Conservation (phyloP, 192 early-diverging fungal genomes). For the Ramicandelaber brevisporus region DNA sequence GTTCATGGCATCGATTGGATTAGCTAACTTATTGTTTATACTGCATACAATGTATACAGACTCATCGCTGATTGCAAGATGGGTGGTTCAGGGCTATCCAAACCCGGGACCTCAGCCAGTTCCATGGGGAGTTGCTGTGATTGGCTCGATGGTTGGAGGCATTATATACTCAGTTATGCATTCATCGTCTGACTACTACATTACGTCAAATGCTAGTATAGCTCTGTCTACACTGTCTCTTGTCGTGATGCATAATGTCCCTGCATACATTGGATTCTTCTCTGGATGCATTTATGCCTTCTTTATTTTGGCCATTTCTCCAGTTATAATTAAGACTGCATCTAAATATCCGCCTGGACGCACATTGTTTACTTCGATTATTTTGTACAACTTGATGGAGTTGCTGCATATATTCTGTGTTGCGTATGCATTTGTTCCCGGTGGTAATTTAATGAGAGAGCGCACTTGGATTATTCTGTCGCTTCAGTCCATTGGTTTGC, state of each 20-base stretch:
- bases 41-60: slow-evolving; percentile 56
- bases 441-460: slow-evolving; percentile 41
- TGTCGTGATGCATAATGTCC: slow-evolving; percentile 22
- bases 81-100: slow-evolving; percentile 50
- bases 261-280: slow-evolving; percentile 32
- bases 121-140: slow-evolving; percentile 36
- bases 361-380: slow-evolving; percentile 27
- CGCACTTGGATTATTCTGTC: slow-evolving; percentile 41
- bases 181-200: no score
- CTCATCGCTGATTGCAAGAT: slow-evolving; percentile 43
- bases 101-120: slow-evolving; percentile 44
- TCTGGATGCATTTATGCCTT: slow-evolving; percentile 33
- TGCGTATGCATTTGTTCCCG: slow-evolving; percentile 64
- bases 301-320: slow-evolving; percentile 29
- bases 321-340: slow-evolving; percentile 24
- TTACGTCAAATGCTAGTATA: slow-evolving; percentile 15
- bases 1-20: slow-evolving; percentile 23
- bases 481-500: no score
- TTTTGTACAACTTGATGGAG: slow-evolving; percentile 43
- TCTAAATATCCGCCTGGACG: slow-evolving; percentile 30
- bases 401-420: slow-evolving; percentile 57
- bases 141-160: slow-evolving; percentile 27
- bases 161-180: slow-evolving; percentile 15
- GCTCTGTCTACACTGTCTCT: slow-evolving; percentile 11
- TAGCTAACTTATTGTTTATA: slow-evolving; percentile 36